Conservation (phyloP, 768 basidiomycete species). For the Boletus vermiculosoides region DNA sequence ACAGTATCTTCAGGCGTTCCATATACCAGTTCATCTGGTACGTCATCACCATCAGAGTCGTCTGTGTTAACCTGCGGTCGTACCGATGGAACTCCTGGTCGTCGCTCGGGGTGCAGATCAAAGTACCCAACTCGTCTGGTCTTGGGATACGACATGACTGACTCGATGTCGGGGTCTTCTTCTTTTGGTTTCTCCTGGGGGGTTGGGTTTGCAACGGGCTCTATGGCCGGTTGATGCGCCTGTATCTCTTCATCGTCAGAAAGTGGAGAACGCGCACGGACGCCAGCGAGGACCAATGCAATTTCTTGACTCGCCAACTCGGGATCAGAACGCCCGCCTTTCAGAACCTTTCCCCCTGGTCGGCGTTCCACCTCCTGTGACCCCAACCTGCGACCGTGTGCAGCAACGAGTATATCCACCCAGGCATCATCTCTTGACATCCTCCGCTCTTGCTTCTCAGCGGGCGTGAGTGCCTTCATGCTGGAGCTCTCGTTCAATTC, state of each 20-base stretch:
- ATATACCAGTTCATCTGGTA: conserved; percentile 36
- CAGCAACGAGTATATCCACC: conserved; percentile 83
- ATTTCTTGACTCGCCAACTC: conserved; percentile 74
- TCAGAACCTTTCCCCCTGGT: conserved; percentile 30
- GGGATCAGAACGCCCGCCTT: conserved; percentile 52
- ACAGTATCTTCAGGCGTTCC: conserved; percentile 24
- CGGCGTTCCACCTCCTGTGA: conserved; percentile 52
- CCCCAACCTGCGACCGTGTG: conserved; percentile 47
- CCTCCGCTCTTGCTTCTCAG: conserved; percentile 42
- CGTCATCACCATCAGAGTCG: conserved; percentile 37
- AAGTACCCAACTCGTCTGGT: conserved; percentile 62
- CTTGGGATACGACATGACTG: conserved; percentile 37
- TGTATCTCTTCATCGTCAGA: conserved; percentile 42
- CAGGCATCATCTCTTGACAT: conserved; percentile 69
- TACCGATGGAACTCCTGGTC: conserved; percentile 36
- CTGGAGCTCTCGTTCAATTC: conserved; percentile 43
- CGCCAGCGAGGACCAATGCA: conserved; percentile 65
- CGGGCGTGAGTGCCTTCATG: conserved; percentile 39
- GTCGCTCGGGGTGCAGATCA: conserved; percentile 74
- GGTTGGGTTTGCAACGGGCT: conserved; percentile 1
- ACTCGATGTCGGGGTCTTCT: conserved; percentile 46
- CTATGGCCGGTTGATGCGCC: conserved; percentile 20
- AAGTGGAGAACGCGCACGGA: conserved; percentile 36
- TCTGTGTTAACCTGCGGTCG: conserved; percentile 28
- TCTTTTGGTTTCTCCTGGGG: conserved; percentile 40